A percentile compares a stretch with the other conserved stretches of the same genome.
These are phyloP conservation scores for Plasmopara muralis DNA, from an alignment of 352 stramenopile genomes.

Conservation along the genomic window DNA sequence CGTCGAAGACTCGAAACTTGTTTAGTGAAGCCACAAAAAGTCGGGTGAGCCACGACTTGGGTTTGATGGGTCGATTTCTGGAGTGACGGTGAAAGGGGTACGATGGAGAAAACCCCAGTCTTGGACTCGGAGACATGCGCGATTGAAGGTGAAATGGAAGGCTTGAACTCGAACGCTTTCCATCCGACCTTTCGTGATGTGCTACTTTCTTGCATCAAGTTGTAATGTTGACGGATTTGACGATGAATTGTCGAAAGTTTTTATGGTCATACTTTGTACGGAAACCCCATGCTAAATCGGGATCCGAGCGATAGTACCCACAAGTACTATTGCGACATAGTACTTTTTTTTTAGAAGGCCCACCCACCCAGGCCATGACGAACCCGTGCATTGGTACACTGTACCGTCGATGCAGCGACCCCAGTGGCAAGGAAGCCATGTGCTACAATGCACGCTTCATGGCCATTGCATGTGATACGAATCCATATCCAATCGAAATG, in stretches of 20 bases:
- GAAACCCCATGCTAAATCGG: too few relatives aligned
- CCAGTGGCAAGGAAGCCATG: constrained; percentile 17
- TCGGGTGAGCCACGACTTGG: not conserved
- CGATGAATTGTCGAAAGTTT: too few relatives aligned
- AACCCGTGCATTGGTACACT: constrained; percentile 33
- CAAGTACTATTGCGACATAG: too few relatives aligned
- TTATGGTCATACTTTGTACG: too few relatives aligned
- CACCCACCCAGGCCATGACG: constrained; percentile 15
- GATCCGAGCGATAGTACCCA: too few relatives aligned
- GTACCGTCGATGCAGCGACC: constrained; percentile 26
- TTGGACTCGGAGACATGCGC: constrained; percentile 3
- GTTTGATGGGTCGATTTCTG: not conserved
- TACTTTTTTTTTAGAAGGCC: constrained; percentile 6
- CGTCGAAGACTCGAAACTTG: constrained; percentile 7
- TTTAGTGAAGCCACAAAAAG: not conserved
- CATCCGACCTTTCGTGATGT: constrained; percentile 8
- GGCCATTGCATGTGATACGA: constrained; percentile 21
- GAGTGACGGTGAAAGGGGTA: not conserved
- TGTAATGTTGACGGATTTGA: too few relatives aligned
- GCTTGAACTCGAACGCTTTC: constrained; percentile 2
- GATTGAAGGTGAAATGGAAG: constrained; percentile 3
- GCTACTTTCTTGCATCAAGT: too few relatives aligned
- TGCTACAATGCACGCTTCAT: constrained; percentile 33
- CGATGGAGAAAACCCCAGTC: not conserved
- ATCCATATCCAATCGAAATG: constrained; percentile 21